Evolutionary conservation across 2,329 filamentous ascomycete species (phyloP), one percentile per base, ranked within the genome.

Genomic region (Fusarium sp.): DNA sequence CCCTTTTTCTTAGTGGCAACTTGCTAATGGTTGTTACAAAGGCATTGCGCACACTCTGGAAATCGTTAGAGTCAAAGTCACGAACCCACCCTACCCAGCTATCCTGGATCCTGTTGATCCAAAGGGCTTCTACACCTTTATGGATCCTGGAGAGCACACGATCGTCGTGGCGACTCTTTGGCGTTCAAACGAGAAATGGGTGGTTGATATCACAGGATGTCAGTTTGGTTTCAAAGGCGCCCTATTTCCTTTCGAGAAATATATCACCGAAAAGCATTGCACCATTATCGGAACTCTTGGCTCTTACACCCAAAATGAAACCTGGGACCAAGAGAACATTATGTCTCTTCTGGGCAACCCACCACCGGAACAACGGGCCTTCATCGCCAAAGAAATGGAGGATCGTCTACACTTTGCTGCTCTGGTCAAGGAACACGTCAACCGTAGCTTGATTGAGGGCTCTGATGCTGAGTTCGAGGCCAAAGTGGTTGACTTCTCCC

Each of bases 191-290:
- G 69, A 71, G 46, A 30, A 24, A n/a, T 69, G 69, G 65, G 20
- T 63, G n/a, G 48, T 71, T 52, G 65, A 71, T 42, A 42, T 55
- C 7, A 57, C 61, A 7, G 61, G 57, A 48, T 55, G 61, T 32
- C 69, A 72, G 46, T 72, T 66, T 46, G 65, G 69, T 27, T 67
- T 67, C 22, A 42, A n/a, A 40, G 61, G 69, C 10, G 48, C 46
- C n/a, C 45, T 72, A 4, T 46, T 64, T 32, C 69, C 69, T 4
- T 41, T 54, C 16, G 27, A 62, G 20, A 64, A 58, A 14, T 72
- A 72, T 30, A 44, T 58, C 12, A 13, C 16, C 11, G 47, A 56
- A 3, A 67, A 64, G 13, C 13, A n/a, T 11, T 49, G 65, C 41
- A 40, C 16, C 37, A 16, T 48, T 20, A 22, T 37, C 25, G 41